Conservation (phyloP, 2,329 filamentous ascomycete genomes). For the Venturia asperata region DNA sequence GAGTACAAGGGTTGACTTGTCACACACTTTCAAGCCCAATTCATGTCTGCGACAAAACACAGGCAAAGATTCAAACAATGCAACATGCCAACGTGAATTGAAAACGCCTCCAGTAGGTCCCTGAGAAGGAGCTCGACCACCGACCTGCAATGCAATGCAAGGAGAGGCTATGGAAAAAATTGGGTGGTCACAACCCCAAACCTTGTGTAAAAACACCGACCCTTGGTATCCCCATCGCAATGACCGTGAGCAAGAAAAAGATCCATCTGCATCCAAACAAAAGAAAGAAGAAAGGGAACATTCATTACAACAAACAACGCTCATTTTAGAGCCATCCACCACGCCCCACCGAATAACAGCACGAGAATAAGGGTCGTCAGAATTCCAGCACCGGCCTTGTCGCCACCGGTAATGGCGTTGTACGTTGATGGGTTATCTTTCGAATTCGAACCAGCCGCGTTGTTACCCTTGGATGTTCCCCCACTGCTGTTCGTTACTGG, state of each 20-base stretch:
- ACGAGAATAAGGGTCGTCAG: conserved; percentile 53
- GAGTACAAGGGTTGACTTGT: too few species aligned
- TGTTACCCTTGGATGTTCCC: conserved; percentile 45
- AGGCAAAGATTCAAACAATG: not conserved
- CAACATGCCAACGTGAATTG: not conserved
- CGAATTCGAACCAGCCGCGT: conserved; percentile 21
- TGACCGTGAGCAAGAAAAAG: not conserved
- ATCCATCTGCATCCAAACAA: not conserved
- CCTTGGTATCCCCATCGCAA: conserved; percentile 10
- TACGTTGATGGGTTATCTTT: conserved; percentile 23
- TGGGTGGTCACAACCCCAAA: not conserved
- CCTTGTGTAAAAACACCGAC: conserved; percentile 1
- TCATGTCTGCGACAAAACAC: not conserved
- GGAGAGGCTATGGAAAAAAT: not conserved
- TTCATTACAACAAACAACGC: not conserved
- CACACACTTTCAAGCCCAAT: not conserved
- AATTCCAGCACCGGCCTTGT: conserved; percentile 62
- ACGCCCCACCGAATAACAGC: conserved; percentile 48
- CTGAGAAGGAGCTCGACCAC: not conserved
- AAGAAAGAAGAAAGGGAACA: not conserved
- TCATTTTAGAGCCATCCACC: conserved; percentile 41
- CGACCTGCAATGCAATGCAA: not conserved
- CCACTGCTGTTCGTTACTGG: conserved; percentile 45
- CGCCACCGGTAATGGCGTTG: conserved; percentile 34
- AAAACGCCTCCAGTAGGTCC: not conserved